A percentile compares a stretch with the other conserved stretches of the same genome.
Conservation (phyloP, 169 alveolate genomes). For the Babesia bovis region DNA sequence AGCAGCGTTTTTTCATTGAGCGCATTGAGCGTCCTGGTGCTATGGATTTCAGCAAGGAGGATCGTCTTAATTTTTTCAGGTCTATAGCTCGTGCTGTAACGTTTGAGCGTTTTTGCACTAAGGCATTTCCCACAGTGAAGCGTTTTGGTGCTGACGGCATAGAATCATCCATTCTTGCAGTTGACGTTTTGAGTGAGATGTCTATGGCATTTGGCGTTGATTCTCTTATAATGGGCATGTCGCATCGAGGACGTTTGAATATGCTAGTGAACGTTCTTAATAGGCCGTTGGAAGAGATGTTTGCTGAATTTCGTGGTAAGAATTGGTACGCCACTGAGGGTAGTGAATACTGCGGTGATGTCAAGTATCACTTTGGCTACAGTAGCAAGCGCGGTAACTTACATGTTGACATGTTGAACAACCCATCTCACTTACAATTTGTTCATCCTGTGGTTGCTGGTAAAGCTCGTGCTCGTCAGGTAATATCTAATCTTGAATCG, state of each 20-base stretch:
- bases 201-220: conserved; percentile 75
- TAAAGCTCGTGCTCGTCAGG: conserved; percentile 87
- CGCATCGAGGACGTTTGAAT: conserved; percentile 95
- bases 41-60: conserved; percentile 43
- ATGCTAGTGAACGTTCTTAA: conserved; percentile 88
- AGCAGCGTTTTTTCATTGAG: conserved; percentile 65
- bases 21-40: conserved; percentile 62
- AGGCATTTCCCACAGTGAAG: conserved; percentile 87
- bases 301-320: conserved; percentile 81
- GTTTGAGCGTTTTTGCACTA: conserved; percentile 69
- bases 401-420: conserved; percentile 82
- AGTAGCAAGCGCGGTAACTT: conserved; percentile 75
- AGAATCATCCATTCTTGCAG: conserved; percentile 83
- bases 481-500: conserved; percentile 7
- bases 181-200: conserved; percentile 71
- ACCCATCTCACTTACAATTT: conserved; percentile 94
- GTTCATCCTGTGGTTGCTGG: conserved; percentile 92
- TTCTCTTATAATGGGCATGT: conserved; percentile 89
- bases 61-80: conserved; percentile 50
- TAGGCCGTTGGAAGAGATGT: conserved; percentile 86
- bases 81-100: conserved; percentile 67
- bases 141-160: conserved; percentile 94
- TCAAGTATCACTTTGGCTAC: conserved; percentile 92
- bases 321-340: conserved; percentile 11
- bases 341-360: conserved; percentile 85